Evolutionary conservation across 345 rosid genomes (phyloP).

Genomic region (Lepidium africanum): DNA sequence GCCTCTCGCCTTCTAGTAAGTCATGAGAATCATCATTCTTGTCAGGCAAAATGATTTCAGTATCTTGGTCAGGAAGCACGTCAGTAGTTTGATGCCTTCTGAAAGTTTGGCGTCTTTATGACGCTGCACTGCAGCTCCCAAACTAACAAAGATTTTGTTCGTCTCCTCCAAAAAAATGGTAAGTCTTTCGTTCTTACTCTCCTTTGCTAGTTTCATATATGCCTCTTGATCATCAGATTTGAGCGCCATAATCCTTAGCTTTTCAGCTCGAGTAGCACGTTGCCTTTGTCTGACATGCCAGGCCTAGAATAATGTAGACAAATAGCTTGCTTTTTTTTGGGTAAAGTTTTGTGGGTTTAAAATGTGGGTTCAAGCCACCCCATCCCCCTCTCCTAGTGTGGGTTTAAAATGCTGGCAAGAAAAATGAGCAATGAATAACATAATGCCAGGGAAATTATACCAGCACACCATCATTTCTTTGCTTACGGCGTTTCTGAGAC

Average conservation of each 20-base stretch:
- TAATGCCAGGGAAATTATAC: conserved; percentile 28
- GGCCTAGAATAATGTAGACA: conserved; percentile 36
- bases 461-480: conserved; percentile 85
- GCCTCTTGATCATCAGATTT: conserved; percentile 97
- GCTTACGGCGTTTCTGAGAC: conserved; percentile 77
- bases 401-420: not conserved
- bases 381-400: not conserved
- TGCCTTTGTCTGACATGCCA: conserved; percentile 99
- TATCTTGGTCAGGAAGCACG: conserved; percentile 54
- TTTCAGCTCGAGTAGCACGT: conserved; percentile 95
- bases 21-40: conserved; percentile 71
- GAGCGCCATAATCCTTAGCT: conserved; percentile 84
- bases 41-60: conserved; percentile 54
- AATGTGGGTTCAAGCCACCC: not conserved
- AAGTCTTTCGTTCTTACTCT: conserved; percentile 90
- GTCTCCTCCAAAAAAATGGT: conserved; percentile 88
- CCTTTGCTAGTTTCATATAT: conserved; percentile 90
- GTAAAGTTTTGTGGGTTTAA: not conserved
- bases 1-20: conserved; percentile 92
- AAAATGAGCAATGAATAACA: not conserved
- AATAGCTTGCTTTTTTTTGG: no score
- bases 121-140: conserved; percentile 99
- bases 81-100: conserved; percentile 59
- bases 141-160: conserved; percentile 80
- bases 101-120: conserved; percentile 70